A percentile compares a stretch with the other conserved stretches of the same genome.
phyloP scores from a whole-genome alignment of 2,329 filamentous ascomycete genomes.

The Diaporthe sp. region DNA sequence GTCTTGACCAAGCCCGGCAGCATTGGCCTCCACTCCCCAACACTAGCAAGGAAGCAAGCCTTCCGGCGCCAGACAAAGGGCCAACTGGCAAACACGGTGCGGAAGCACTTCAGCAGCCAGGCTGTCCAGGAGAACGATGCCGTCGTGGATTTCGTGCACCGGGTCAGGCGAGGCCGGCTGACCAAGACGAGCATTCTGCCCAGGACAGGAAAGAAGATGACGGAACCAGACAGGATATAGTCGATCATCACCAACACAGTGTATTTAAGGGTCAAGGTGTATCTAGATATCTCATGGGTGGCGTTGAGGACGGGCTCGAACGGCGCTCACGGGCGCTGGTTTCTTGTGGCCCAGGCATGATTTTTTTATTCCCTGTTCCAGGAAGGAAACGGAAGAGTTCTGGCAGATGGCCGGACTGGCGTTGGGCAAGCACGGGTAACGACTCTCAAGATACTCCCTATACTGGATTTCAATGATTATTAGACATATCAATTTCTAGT shows the following conservation, averaged over 20 bases:
- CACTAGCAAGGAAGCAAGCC: slow-evolving; percentile 77
- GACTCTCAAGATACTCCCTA: slow-evolving; percentile 19
- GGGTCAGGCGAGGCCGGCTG: slow-evolving; percentile 70
- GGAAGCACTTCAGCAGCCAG: slow-evolving; percentile 87
- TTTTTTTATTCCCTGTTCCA: not conserved
- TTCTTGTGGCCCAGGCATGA: slow-evolving; percentile 23
- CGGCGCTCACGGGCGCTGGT: slow-evolving; percentile 15
- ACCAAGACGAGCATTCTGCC: slow-evolving; percentile 49
- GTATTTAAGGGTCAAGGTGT: not conserved
- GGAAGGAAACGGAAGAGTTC: not conserved
- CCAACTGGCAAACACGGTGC: slow-evolving; percentile 77
- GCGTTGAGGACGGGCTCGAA: slow-evolving; percentile 13
- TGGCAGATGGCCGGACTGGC: not conserved
- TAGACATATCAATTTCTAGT: not conserved
- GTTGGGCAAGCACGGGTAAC: slow-evolving; percentile 20
- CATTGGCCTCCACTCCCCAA: slow-evolving; percentile 81
- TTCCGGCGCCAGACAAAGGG: slow-evolving; percentile 79
- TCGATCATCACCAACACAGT: not conserved
- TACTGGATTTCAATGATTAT: not conserved
- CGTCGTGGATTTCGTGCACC: slow-evolving; percentile 84
- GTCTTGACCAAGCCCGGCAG: slow-evolving; percentile 72
- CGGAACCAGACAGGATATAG: slow-evolving; percentile 42
- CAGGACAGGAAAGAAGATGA: slow-evolving; percentile 48
- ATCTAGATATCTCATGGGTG: not conserved
- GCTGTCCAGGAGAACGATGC: slow-evolving; percentile 87